These are phyloP conservation scores for Neopestalotiopsis clavispora DNA, from an alignment of 2,329 filamentous ascomycete genomes.

Conservation along the genomic window DNA sequence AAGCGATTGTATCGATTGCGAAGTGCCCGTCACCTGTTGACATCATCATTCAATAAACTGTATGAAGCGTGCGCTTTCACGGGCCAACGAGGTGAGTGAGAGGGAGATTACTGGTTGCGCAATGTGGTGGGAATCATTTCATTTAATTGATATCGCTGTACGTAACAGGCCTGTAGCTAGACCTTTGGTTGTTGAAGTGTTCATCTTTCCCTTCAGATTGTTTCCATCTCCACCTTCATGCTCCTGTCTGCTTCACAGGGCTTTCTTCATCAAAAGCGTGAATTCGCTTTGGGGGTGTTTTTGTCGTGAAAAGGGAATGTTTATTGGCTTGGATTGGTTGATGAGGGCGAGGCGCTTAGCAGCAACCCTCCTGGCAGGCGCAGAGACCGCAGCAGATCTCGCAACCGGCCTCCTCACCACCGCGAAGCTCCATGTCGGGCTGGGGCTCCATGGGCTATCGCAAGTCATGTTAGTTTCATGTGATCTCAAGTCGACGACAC, in stretches of 20 bases:
- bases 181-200: background rate
- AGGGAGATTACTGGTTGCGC: background rate
- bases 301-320: background rate
- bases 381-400: constrained; percentile 52
- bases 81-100: background rate
- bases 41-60: too few species aligned
- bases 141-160: constrained; percentile 15
- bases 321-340: background rate
- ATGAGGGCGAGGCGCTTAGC: constrained; percentile 32
- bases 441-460: constrained; percentile 39
- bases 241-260: background rate
- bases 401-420: constrained; percentile 51
- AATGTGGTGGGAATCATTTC: background rate
- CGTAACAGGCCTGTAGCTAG: background rate
- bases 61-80: too few species aligned
- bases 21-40: background rate
- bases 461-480: background rate
- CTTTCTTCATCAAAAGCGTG: background rate
- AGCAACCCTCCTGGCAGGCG: constrained; percentile 48
- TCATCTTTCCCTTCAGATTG: background rate
- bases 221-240: background rate
- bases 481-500: constrained; percentile 8
- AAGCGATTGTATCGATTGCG: background rate
- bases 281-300: background rate
- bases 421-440: constrained; percentile 47